These are phyloP conservation scores for Arachis monticola DNA, from an alignment of 331 rosid species.

Conservation along the genomic window DNA sequence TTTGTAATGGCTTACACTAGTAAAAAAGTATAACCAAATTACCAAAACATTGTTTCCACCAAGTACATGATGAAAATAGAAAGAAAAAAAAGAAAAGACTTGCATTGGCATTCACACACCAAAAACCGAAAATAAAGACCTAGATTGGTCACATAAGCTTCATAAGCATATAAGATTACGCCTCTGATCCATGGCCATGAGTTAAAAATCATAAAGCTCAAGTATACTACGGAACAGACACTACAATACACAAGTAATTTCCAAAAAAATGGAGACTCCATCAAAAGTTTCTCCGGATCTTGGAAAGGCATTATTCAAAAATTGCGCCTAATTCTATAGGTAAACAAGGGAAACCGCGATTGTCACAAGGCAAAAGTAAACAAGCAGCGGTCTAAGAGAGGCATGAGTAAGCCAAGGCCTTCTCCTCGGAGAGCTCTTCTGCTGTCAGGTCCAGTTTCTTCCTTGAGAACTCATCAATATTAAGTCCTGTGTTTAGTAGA, in stretches of 20 bases:
- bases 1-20: too few species aligned
- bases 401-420: constrained; percentile 74
- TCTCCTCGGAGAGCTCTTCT: constrained; percentile 90
- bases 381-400: constrained; percentile 52
- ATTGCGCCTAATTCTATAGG: constrained; percentile 45
- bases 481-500: constrained; percentile 59
- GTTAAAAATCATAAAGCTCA: too few species aligned
- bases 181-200: too few species aligned
- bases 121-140: too few species aligned
- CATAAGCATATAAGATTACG: too few species aligned
- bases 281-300: constrained; percentile 43
- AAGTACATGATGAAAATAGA: too few species aligned
- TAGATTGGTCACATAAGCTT: too few species aligned
- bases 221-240: too few species aligned
- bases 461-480: constrained; percentile 87
- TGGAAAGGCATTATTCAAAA: constrained; percentile 71
- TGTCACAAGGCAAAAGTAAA: constrained; percentile 13
- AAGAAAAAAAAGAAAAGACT: too few species aligned
- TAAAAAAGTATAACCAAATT: too few species aligned
- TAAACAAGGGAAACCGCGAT: constrained; percentile 33
- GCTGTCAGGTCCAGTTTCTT: constrained; percentile 87
- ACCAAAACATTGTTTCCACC: too few species aligned
- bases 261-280: constrained; percentile 36
- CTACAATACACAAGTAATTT: constrained; percentile 13
- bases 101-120: too few species aligned